Evolutionary conservation across 768 basidiomycete genomes (phyloP).

Genomic region (Leucocoprinus birnbaumii): DNA sequence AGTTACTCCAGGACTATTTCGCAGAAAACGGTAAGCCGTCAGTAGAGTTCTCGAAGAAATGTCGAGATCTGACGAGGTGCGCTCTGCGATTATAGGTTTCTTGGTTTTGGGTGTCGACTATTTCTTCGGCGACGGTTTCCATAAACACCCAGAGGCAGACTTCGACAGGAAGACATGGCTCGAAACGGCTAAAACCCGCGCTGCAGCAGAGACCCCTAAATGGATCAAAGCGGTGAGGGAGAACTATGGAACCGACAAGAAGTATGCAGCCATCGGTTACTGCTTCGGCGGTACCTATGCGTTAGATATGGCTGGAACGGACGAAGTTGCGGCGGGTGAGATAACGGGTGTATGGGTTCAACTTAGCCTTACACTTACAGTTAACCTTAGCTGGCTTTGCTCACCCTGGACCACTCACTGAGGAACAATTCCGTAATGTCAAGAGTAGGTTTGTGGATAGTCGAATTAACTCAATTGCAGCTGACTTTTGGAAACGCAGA

Average conservation of each 20-base stretch:
- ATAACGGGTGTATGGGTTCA: too few relatives aligned
- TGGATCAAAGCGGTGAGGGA: constrained; percentile 53
- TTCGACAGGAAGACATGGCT: constrained; percentile 44
- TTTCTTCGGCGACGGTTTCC: constrained; percentile 56
- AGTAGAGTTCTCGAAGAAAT: too few relatives aligned
- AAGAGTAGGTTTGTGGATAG: constrained; percentile 34
- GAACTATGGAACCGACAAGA: constrained; percentile 36
- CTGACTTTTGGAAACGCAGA: too few relatives aligned
- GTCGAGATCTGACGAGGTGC: too few relatives aligned
- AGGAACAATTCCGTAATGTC: constrained; percentile 43
- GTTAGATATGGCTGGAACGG: constrained; percentile 41
- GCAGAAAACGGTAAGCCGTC: constrained; percentile 48
- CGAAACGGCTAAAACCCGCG: constrained; percentile 27
- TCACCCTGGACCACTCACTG: constrained; percentile 49
- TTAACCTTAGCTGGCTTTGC: constrained; percentile 46
- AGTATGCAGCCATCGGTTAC: constrained; percentile 49
- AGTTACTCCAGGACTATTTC: constrained; percentile 63
- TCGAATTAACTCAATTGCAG: too few relatives aligned
- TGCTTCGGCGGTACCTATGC: constrained; percentile 57
- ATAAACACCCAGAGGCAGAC: constrained; percentile 33
- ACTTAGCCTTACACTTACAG: too few relatives aligned
- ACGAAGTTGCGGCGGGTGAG: constrained; percentile 47
- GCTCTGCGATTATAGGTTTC: constrained; percentile 37
- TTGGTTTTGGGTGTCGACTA: constrained; percentile 60
- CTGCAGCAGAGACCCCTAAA: constrained; percentile 37